Evolutionary conservation across 1,139 yeast species (phyloP).

Genomic region (Martiniozyma asiatica): DNA sequence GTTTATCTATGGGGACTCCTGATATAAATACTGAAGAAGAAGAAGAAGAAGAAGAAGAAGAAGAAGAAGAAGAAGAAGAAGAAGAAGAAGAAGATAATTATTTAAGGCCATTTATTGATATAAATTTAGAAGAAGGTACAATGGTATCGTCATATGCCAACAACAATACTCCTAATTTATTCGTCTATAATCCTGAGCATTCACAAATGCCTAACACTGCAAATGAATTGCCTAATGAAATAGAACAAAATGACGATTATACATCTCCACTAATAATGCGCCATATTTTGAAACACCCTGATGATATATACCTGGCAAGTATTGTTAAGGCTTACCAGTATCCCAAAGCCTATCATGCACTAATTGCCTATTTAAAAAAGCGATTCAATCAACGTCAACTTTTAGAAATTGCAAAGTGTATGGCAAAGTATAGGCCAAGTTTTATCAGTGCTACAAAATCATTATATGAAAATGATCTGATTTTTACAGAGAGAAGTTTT

Average conservation of each 20-base stretch:
- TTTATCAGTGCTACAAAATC: conserved; percentile 64
- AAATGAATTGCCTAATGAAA: conserved; percentile 17
- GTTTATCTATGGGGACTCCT: neutral
- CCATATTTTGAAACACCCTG: conserved; percentile 50
- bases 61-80: too few relatives aligned
- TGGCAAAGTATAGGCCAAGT: conserved; percentile 62
- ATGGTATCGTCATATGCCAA: conserved; percentile 22
- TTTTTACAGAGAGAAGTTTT: conserved; percentile 55
- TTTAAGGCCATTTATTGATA: conserved; percentile 19
- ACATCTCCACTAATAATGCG: conserved; percentile 47
- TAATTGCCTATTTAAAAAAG: conserved; percentile 41
- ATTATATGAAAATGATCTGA: conserved; percentile 51
- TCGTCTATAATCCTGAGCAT: conserved; percentile 22
- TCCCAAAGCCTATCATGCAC: conserved; percentile 54
- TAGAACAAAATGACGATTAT: conserved; percentile 25
- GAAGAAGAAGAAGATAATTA: too few relatives aligned
- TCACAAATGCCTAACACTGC: conserved; percentile 23
- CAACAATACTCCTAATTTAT: conserved; percentile 23
- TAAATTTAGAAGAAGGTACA: conserved; percentile 17
- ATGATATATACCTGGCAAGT: conserved; percentile 46
- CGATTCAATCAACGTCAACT: conserved; percentile 42
- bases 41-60: too few relatives aligned
- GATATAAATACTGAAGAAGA: conserved; percentile 7
- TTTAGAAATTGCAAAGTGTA: conserved; percentile 47
- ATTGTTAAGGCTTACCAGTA: conserved; percentile 50